Percentiles rank a stretch among this genome's conserved stretches.
phyloP scores from a whole-genome alignment of 106 monocot species.

The Dioscorea alata region DNA sequence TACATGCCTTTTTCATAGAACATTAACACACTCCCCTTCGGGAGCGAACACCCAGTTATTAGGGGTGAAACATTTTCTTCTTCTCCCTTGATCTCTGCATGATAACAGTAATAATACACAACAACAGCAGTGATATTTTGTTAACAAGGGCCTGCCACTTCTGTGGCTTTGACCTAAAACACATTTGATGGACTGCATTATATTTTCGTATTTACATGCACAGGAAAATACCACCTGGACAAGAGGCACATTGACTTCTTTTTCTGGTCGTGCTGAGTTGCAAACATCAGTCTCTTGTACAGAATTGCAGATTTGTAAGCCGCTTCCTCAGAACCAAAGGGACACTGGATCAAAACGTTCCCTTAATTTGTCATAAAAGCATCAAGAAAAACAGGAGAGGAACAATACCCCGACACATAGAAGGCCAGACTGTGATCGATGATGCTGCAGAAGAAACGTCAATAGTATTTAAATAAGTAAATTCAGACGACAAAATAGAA shows the following conservation, averaged over 20 bases:
- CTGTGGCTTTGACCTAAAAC: conserved; percentile 52
- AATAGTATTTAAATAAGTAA: not conserved
- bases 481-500: not conserved
- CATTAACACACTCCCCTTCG: conserved; percentile 1
- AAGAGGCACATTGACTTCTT: conserved; percentile 1
- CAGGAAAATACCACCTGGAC: conserved; percentile 4
- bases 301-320: not conserved
- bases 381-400: conserved; percentile 11
- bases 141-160: conserved; percentile 55
- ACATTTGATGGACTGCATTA: conserved; percentile 9
- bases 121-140: conserved; percentile 1
- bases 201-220: conserved; percentile 18
- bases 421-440: conserved; percentile 1
- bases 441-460: conserved; percentile 15
- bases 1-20: not conserved
- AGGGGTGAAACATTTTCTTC: not conserved
- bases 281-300: conserved; percentile 4
- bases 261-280: conserved; percentile 2
- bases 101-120: conserved; percentile 8
- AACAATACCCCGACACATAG: conserved; percentile 9
- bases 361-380: conserved; percentile 11
- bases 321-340: not conserved
- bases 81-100: conserved; percentile 1
- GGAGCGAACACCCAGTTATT: not conserved
- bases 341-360: conserved; percentile 7